These are phyloP conservation scores for Gastrolobium bilobum DNA, from an alignment of 306 rosid species.

Conservation along the genomic window DNA sequence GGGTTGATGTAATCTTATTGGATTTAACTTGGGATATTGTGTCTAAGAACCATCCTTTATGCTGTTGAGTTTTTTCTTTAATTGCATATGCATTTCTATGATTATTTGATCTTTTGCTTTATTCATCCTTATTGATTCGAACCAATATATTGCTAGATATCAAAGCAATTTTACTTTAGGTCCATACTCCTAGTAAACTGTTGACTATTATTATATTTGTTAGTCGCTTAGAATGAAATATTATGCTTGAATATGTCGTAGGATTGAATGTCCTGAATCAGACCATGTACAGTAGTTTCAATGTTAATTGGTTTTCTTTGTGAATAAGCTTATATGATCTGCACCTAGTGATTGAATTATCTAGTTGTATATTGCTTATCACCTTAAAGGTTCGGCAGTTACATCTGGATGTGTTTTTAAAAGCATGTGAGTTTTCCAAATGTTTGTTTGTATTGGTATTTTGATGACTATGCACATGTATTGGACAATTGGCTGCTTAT, in stretches of 20 bases:
- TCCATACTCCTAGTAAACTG: neutral
- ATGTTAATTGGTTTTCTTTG: neutral
- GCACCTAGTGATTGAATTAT: neutral
- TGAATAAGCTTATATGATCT: neutral
- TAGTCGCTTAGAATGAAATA: neutral
- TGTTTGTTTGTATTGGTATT: neutral
- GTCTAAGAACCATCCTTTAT: neutral
- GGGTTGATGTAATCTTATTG: neutral
- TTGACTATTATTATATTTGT: neutral
- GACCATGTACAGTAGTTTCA: neutral
- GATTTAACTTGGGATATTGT: neutral
- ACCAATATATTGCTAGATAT: neutral
- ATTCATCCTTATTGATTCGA: neutral
- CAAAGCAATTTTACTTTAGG: neutral
- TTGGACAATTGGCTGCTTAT: neutral
- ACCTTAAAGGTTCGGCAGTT: neutral
- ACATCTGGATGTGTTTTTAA: neutral
- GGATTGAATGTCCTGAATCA: neutral
- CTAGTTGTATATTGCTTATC: neutral
- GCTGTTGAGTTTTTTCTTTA: neutral
- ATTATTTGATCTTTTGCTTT: neutral
- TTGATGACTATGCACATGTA: neutral
- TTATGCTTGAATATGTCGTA: neutral
- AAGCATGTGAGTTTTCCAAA: neutral
- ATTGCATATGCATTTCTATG: no score